Percentiles rank a stretch among this genome's conserved stretches.
Evolutionary conservation across 495 filamentous ascomycete species (phyloP).

Genomic region (Penicillium bialowiezense): DNA sequence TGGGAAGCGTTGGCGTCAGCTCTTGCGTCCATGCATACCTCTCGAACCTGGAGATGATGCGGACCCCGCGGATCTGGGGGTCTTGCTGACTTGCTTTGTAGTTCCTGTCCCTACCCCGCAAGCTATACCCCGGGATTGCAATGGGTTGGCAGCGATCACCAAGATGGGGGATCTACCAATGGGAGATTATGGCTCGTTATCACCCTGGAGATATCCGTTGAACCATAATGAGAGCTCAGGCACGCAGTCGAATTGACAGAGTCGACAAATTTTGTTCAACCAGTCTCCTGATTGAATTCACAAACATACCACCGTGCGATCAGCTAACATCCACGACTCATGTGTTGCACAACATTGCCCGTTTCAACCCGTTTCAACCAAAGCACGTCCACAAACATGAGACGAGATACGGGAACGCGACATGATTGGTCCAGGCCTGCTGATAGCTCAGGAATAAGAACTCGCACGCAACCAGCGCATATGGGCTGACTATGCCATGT

Average conservation of each 20-base stretch:
- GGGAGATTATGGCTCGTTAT: neutral
- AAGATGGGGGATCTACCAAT: neutral
- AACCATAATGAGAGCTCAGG: too few relatives aligned
- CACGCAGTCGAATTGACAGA: neutral
- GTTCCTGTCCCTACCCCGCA: conserved; percentile 2
- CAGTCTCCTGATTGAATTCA: neutral
- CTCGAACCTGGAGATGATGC: conserved; percentile 1
- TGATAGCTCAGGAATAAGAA: conserved; percentile 4
- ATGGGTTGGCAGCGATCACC: neutral
- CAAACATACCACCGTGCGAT: neutral
- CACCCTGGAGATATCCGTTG: neutral
- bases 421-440: neutral
- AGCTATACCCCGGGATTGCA: conserved; percentile 3
- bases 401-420: neutral
- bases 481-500: conserved; percentile 7
- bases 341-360: neutral
- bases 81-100: neutral
- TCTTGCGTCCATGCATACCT: neutral
- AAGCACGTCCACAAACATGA: neutral
- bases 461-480: conserved; percentile 9
- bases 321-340: neutral
- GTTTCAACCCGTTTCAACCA: conserved; percentile 4
- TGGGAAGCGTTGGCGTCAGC: neutral
- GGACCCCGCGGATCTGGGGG: neutral
- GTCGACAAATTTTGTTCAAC: neutral